Conservation (phyloP, 352 stramenopile genomes). For the Globisporangium orthogonon region DNA sequence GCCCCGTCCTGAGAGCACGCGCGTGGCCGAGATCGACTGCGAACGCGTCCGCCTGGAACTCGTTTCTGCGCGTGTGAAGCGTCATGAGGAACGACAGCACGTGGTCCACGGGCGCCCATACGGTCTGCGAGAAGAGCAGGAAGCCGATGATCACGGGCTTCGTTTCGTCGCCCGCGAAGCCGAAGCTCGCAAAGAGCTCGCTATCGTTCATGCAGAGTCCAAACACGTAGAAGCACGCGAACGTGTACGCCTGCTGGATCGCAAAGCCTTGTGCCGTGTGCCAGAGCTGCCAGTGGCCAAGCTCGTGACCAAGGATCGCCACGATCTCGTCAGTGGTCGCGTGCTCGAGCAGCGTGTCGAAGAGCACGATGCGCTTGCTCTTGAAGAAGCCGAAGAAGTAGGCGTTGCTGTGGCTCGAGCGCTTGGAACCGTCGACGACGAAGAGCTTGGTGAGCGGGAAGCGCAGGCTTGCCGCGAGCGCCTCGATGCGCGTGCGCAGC, state of each 20-base stretch:
- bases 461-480: constrained; percentile 81
- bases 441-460: constrained; percentile 98
- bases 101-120: constrained; percentile 80
- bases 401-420: constrained; percentile 89
- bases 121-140: constrained; percentile 76
- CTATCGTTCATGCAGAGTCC: constrained; percentile 71
- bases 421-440: constrained; percentile 96
- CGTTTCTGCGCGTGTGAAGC: constrained; percentile 73
- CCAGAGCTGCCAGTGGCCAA: constrained; percentile 95
- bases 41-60: constrained; percentile 92
- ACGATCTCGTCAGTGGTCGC: constrained; percentile 91
- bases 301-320: constrained; percentile 94
- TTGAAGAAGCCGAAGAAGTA: constrained; percentile 94
- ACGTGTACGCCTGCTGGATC: constrained; percentile 88
- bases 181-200: constrained; percentile 74
- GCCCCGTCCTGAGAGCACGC: constrained; percentile 87
- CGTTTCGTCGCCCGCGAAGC: constrained; percentile 39
- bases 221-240: constrained; percentile 77
- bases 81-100: constrained; percentile 68
- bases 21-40: constrained; percentile 90
- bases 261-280: constrained; percentile 93
- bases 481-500: constrained; percentile 91
- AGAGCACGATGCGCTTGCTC: constrained; percentile 96
- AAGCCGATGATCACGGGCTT: constrained; percentile 74
- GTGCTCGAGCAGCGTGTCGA: constrained; percentile 96